Base-by-base conservation (phyloP, 352 stramenopile species). In the Phytophthora tubulina region DNA sequence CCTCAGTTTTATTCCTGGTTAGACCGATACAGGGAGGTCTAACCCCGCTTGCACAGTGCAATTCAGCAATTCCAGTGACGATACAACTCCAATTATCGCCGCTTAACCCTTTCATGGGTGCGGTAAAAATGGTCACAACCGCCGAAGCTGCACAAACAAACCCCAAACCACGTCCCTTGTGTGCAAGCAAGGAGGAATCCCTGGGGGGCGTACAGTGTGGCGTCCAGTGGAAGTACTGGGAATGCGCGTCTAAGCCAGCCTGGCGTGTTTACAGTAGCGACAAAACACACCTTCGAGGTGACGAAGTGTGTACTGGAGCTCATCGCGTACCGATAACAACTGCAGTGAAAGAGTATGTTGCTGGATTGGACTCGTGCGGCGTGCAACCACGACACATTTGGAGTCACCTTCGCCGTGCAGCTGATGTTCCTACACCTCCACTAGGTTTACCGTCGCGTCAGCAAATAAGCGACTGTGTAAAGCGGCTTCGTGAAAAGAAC, bases 401-500 rank as follows among this genome's bases (percentile, higher is more conserved):
- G 44, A 54, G 57, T 27, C 39, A 11, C 1, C 9, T 66, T 15
- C 35, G 46, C 4, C 36, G 33, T 31, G 14, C 57, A 48, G 4
- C 33, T 39, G 17, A 65, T 7, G 35, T 50, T 11, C 21, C 45
- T 13, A 0, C 14, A 4, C 45, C 45, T 7, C 11, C 32, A 0
- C 14, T 56, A 32, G 57, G 57, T 9, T 21, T 21, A 21, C 17
- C 17, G 17, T 21, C 17, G 17, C 17, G 17, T 21, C 17, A 1
- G 17, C 39, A 59, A 31, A 45, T 61, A 10, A 3, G 27, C 2
- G 21, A 67, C 11, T 52, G 48, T 27, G 36, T 52, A 14, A 58
- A 30, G 15, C 7, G 35, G 2, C 48, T 55, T 6, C 45, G 59
- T 4, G 35, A 32, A 30, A 58, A 51, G 0, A 57, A 67, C 5